Percentiles rank a stretch among this genome's conserved stretches.
Conservation (phyloP, 495 filamentous ascomycete species). For the Viridothelium virens region DNA sequence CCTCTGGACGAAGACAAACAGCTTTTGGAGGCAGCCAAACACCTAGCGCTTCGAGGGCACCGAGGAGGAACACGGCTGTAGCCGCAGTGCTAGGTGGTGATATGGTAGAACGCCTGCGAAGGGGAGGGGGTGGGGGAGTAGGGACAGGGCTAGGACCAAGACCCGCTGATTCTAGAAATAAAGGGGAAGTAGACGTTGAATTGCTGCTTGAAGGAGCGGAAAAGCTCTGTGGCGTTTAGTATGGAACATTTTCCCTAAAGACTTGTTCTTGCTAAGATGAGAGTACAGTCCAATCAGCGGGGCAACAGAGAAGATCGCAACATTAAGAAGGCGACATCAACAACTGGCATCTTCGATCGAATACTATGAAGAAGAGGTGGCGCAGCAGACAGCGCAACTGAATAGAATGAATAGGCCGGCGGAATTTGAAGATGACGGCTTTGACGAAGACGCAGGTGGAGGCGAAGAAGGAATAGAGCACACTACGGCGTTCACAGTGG, state of each 20-base stretch:
- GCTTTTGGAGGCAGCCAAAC: constrained; percentile 45
- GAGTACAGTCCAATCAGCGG: constrained; percentile 61
- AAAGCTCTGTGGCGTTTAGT: constrained; percentile 84
- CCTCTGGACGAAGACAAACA: constrained; percentile 15
- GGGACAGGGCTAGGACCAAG: constrained; percentile 31
- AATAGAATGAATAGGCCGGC: constrained; percentile 59
- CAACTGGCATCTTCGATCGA: constrained; percentile 65
- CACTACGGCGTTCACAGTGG: constrained; percentile 52
- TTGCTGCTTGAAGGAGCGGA: constrained; percentile 80
- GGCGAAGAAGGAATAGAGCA: constrained; percentile 34
- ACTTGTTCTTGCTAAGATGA: not conserved
- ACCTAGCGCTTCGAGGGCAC: constrained; percentile 45
- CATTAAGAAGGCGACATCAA: constrained; percentile 61
- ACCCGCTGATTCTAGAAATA: constrained; percentile 40
- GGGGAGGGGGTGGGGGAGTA: constrained; percentile 44
- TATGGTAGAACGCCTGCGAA: constrained; percentile 71
- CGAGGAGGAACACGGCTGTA: constrained; percentile 73
- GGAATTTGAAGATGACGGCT: constrained; percentile 39
- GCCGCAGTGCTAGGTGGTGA: constrained; percentile 82
- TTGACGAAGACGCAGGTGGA: constrained; percentile 31
- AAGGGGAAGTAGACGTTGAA: constrained; percentile 76
- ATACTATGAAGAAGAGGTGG: constrained; percentile 71
- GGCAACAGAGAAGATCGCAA: constrained; percentile 68
- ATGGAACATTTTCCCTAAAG: constrained; percentile 24
- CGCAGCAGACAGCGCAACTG: constrained; percentile 66